Percentiles rank a stretch among this genome's conserved stretches.
These are phyloP conservation scores for Suillus spraguei DNA, from an alignment of 768 basidiomycete genomes.

Conservation along the genomic window DNA sequence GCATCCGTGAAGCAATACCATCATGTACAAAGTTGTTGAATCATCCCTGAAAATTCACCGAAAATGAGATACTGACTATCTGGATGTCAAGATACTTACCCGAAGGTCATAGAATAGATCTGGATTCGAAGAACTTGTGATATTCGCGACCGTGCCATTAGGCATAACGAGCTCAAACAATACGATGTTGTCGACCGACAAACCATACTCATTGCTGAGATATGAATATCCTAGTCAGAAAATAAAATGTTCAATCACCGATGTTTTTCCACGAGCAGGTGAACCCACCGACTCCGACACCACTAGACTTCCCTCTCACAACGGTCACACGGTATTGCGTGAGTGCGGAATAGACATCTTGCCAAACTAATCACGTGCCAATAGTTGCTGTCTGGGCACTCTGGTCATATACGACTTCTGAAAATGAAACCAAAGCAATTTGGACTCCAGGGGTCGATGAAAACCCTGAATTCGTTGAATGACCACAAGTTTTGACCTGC, in stretches of 20 bases:
- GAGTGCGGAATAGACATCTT: slow-evolving; percentile 49
- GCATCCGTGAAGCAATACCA: too few relatives aligned
- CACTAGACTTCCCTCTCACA: slow-evolving; percentile 57
- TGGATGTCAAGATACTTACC: too few relatives aligned
- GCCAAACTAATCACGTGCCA: slow-evolving; percentile 55
- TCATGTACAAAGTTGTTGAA: too few relatives aligned
- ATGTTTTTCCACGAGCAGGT: not conserved
- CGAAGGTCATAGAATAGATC: too few relatives aligned
- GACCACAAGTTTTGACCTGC: slow-evolving; percentile 68
- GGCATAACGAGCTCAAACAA: slow-evolving; percentile 60
- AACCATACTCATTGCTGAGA: slow-evolving; percentile 61
- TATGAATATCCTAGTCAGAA: slow-evolving; percentile 54
- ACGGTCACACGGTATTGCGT: slow-evolving; percentile 53
- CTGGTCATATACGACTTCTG: slow-evolving; percentile 42
- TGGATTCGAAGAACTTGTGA: too few relatives aligned
- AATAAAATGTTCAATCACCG: not conserved
- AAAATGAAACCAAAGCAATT: slow-evolving; percentile 56
- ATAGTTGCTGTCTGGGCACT: slow-evolving; percentile 39
- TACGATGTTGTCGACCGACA: slow-evolving; percentile 57
- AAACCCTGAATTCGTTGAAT: slow-evolving; percentile 55
- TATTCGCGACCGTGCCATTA: slow-evolving; percentile 41
- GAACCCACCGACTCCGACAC: slow-evolving; percentile 54
- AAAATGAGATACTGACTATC: too few relatives aligned
- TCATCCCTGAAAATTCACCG: too few relatives aligned
- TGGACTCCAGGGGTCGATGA: slow-evolving; percentile 64